phyloP scores from a whole-genome alignment of 495 filamentous ascomycete genomes.

The Aspergillus steynii region DNA sequence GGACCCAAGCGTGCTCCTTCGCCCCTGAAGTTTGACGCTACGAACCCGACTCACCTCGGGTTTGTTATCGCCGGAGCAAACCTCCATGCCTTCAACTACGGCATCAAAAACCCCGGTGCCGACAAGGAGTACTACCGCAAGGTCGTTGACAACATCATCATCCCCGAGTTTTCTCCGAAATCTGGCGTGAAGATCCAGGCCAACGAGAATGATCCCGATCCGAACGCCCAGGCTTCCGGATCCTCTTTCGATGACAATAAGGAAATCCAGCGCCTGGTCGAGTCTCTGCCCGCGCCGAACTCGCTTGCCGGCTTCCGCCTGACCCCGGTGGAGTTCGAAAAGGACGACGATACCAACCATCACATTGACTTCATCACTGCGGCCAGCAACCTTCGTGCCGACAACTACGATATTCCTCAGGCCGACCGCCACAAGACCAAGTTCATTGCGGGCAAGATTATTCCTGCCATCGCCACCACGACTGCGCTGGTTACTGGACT shows the following conservation, averaged over 20 bases:
- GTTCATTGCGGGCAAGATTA: conserved; percentile 99
- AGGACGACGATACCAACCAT: conserved; percentile 96
- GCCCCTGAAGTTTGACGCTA: conserved; percentile 81
- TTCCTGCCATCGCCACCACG: conserved; percentile 97
- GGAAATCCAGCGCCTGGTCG: conserved; percentile 68
- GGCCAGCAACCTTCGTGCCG: conserved; percentile 91
- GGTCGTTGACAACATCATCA: conserved; percentile 88
- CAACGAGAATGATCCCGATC: conserved; percentile 91
- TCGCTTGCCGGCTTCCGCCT: conserved; percentile 83
- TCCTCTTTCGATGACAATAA: conserved; percentile 65
- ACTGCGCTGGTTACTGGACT: conserved; percentile 95
- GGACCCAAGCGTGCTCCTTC: conserved; percentile 97
- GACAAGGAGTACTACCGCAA: conserved; percentile 68
- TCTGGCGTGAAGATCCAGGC: conserved; percentile 96
- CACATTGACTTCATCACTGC: conserved; percentile 99
- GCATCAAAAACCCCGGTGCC: conserved; percentile 73
- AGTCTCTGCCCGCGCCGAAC: conserved; percentile 71
- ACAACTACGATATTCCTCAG: conserved; percentile 93
- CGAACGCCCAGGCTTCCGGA: conserved; percentile 64
- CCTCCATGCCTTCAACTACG: conserved; percentile 97
- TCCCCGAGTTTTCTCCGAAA: conserved; percentile 93
- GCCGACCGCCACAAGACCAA: conserved; percentile 97
- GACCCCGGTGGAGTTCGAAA: conserved; percentile 94
- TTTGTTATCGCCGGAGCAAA: conserved; percentile 89
- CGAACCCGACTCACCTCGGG: conserved; percentile 78